phyloP scores from a whole-genome alignment of 495 filamentous ascomycete species.

The Aspergillus heteromorphus region DNA sequence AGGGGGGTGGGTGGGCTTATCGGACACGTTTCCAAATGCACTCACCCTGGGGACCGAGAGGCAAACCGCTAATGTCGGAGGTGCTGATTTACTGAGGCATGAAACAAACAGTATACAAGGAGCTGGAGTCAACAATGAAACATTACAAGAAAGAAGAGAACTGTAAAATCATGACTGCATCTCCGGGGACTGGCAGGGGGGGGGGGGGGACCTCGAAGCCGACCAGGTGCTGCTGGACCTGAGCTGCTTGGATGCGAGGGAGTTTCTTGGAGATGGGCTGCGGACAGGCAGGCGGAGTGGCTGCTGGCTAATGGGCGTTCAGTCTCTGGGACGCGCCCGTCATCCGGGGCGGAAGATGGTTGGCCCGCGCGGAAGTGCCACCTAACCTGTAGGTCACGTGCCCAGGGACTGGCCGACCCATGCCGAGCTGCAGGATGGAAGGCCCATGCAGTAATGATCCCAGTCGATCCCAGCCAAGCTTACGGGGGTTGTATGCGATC shows the following conservation, averaged over 20 bases:
- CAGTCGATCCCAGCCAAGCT: neutral
- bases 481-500: neutral
- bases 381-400: constrained; percentile 18
- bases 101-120: constrained; percentile 2
- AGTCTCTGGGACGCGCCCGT: constrained; percentile 9
- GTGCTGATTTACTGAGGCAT: constrained; percentile 4
- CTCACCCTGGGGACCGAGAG: constrained; percentile 13
- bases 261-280: constrained; percentile 4
- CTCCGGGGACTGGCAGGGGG: neutral
- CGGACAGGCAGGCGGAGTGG: neutral
- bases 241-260: neutral
- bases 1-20: too few relatives aligned
- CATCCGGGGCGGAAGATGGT: constrained; percentile 11
- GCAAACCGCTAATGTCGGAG: constrained; percentile 6
- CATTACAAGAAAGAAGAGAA: constrained; percentile 5
- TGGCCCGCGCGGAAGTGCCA: constrained; percentile 16
- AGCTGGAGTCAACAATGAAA: neutral
- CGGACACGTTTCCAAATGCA: constrained; percentile 13
- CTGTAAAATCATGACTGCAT: constrained; percentile 1
- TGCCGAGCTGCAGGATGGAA: too few relatives aligned
- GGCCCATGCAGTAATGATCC: neutral
- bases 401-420: too few relatives aligned
- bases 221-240: constrained; percentile 2
- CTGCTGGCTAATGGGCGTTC: neutral
- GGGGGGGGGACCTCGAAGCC: neutral